Conservation (phyloP, 2,329 filamentous ascomycete genomes). For the Didymella glomerata region DNA sequence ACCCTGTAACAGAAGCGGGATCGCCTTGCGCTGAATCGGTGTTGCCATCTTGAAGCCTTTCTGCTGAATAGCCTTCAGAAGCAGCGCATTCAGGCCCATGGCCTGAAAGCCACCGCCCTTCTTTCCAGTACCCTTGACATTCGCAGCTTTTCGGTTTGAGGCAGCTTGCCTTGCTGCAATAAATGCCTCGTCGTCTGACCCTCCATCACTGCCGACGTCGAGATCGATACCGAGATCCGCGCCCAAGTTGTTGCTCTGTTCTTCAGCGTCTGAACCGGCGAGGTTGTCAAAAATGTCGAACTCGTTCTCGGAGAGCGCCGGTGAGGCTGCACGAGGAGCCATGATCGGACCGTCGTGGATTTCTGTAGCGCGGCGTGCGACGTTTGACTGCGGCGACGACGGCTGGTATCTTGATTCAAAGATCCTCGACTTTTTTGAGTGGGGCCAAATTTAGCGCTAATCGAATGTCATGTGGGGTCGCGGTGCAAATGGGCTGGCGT, state of each 20-base stretch:
- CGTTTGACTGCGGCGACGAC: slow-evolving; percentile 17
- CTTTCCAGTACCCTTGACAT: slow-evolving; percentile 83
- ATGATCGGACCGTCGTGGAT: slow-evolving; percentile 57
- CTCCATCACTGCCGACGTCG: slow-evolving; percentile 63
- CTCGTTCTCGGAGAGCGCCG: slow-evolving; percentile 85
- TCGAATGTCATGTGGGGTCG: slow-evolving; percentile 34
- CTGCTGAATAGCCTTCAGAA: slow-evolving; percentile 88
- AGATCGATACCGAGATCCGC: slow-evolving; percentile 50
- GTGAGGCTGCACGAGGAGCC: slow-evolving; percentile 78
- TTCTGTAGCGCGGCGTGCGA: slow-evolving; percentile 17
- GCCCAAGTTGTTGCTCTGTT: slow-evolving; percentile 50
- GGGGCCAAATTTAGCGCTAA: slow-evolving; percentile 31
- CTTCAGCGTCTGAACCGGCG: slow-evolving; percentile 67
- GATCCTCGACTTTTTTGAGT: slow-evolving; percentile 18
- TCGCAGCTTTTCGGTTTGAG: slow-evolving; percentile 84
- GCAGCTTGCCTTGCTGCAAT: slow-evolving; percentile 88
- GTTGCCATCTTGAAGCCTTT: slow-evolving; percentile 98
- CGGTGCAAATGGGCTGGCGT: slow-evolving; percentile 23
- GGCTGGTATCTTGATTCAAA: slow-evolving; percentile 3
- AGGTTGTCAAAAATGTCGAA: slow-evolving; percentile 86
- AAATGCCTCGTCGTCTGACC: slow-evolving; percentile 78
- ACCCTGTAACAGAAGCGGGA: slow-evolving; percentile 86
- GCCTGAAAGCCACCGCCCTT: slow-evolving; percentile 97
- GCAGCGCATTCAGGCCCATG: slow-evolving; percentile 84
- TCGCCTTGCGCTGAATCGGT: slow-evolving; percentile 95